Conservation (phyloP, 129 eudicot genomes). For the Kitagawia praeruptora region DNA sequence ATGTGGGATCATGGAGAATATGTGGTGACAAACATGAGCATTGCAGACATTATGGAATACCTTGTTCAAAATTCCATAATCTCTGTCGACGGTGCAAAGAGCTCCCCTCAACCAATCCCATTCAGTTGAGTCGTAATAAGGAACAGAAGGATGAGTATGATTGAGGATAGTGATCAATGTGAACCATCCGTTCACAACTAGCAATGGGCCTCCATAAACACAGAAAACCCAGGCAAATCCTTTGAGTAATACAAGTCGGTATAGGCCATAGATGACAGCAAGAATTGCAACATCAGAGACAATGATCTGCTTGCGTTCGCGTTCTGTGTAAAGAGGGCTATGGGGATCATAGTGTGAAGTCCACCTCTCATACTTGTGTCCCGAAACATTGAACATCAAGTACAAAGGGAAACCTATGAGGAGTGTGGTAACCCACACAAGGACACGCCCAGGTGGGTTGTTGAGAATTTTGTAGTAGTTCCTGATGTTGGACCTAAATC, state of each 20-base stretch:
- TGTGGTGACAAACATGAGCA: neutral
- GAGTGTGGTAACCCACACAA: neutral
- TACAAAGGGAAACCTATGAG: neutral
- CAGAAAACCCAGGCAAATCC: neutral
- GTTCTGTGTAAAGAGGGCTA: no score
- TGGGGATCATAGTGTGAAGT: no score
- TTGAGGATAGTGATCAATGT: neutral
- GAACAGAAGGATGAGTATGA: neutral
- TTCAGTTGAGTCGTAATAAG: neutral
- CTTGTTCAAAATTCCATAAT: neutral
- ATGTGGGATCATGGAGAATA: neutral
- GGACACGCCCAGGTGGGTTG: neutral
- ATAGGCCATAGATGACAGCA: neutral
- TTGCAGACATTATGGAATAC: neutral
- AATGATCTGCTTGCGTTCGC: no score
- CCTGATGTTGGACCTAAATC: neutral
- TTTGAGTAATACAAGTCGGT: neutral
- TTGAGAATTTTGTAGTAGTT: neutral
- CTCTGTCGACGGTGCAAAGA: neutral
- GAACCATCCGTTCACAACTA: neutral
- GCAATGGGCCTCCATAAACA: neutral
- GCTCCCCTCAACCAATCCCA: neutral
- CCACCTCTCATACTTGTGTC: no score
- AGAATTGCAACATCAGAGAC: neutral
- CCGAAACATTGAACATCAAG: neutral